phyloP scores from a whole-genome alignment of 345 rosid genomes.

The Trapa bicornis region DNA sequence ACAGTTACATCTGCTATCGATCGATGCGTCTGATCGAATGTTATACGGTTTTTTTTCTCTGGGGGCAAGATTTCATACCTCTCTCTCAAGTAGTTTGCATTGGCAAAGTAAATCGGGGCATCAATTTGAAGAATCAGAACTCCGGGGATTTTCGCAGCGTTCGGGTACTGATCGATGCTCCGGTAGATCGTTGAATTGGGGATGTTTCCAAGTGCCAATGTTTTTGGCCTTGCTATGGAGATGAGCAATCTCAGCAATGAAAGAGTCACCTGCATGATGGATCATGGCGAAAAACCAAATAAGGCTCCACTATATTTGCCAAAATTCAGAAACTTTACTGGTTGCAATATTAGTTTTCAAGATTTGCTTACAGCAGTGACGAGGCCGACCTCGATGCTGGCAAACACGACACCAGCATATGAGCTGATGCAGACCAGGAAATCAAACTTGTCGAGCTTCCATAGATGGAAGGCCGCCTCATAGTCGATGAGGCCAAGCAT shows the following conservation, averaged over 20 bases:
- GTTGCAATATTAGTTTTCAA: neutral
- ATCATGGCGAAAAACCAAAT: neutral
- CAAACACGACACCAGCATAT: constrained; percentile 72
- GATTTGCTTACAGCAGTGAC: constrained; percentile 41
- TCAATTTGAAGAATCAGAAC: constrained; percentile 77
- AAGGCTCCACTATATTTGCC: neutral
- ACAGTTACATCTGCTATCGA: neutral
- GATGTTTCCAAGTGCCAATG: constrained; percentile 58
- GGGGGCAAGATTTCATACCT: constrained; percentile 25
- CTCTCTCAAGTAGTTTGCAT: constrained; percentile 85
- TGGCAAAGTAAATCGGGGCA: constrained; percentile 76
- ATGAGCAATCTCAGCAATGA: constrained; percentile 64
- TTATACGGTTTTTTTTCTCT: neutral
- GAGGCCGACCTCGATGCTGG: constrained; percentile 72
- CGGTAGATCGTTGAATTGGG: constrained; percentile 69
- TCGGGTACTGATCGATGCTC: constrained; percentile 69
- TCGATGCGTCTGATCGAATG: neutral
- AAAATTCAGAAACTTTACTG: too few relatives aligned
- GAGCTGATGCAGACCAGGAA: constrained; percentile 69
- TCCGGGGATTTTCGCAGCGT: constrained; percentile 47
- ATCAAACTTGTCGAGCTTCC: constrained; percentile 79
- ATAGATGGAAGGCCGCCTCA: constrained; percentile 70
- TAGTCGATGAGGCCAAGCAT: constrained; percentile 94
- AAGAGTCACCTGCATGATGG: constrained; percentile 38
- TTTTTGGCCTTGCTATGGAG: constrained; percentile 70